Base-by-base conservation (phyloP, 2,329 filamentous ascomycete species). In the Aspergillus terreus region DNA sequence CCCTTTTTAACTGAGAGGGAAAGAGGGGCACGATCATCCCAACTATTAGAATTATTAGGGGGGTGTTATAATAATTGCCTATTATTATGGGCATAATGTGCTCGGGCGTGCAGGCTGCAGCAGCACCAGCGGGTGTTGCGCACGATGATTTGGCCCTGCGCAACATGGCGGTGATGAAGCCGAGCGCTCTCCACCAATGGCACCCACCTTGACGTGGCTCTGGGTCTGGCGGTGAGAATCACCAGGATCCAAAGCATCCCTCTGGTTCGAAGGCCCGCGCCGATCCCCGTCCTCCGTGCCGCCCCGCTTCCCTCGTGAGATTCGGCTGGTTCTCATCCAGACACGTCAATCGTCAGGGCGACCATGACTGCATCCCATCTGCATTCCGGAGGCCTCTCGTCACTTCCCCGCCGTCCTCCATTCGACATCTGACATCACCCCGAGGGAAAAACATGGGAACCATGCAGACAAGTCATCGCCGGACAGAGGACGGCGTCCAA, bases 331-430 rank as follows among this genome's bases (percentile, higher is more conserved):
- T 52, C 40, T 23, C 27, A 54, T 23, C 30, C 9, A 58, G 50
- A 54, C 58, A 61, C 59, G 59, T 61, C 59, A 55, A 60, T 43
- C 44, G 44, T 51, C 50, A 45, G 53, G 55, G 50, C 54, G 54
- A 56, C 57, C 55, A 49, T 21, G 44, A 6, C 17, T 15, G 19
- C 32, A 23, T 19, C 32, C 44, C 30, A 19, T 46, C 35, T 33
- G 21, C 15, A 30, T 23, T 21, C 19, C 44, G 33, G n/a, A 43
- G 12, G 32, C 17, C 27, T 36, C 27, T 30, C 27, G 43, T n/a
- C 27, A 30, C 27, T 9, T 30, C 27, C 27, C 27, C 27, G 27
- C 27, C 27, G 27, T 30, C 27, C 27, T 30, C 27, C 27, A 30
- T 30, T 30, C 27, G 27, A 30, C 27, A 30, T 30, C 27, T 30